phyloP scores from a whole-genome alignment of 1,139 yeast genomes.

The Pichia sp. region DNA sequence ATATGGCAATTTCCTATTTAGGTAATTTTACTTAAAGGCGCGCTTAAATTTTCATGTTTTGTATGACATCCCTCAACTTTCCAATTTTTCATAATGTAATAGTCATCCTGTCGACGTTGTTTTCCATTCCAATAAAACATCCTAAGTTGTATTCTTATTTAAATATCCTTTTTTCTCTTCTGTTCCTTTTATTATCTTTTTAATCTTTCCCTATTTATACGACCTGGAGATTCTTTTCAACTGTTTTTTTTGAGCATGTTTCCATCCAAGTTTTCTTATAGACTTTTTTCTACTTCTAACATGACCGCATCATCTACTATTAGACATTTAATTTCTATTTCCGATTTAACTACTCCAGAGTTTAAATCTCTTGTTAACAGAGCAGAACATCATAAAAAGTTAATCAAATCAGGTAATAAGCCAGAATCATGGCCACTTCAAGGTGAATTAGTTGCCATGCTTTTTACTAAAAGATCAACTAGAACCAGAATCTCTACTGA shows the following conservation, averaged over 20 bases:
- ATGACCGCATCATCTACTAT: constrained; percentile 20
- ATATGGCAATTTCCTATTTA: constrained; percentile 3
- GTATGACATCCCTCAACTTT: background rate
- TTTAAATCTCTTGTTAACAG: constrained; percentile 59
- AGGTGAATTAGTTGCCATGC: constrained; percentile 76
- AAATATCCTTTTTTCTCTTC: background rate
- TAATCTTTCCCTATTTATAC: background rate
- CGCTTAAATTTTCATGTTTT: constrained; percentile 3
- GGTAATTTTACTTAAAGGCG: constrained; percentile 7
- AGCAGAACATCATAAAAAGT: constrained; percentile 55
- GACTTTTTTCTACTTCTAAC: constrained; percentile 17
- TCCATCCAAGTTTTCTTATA: constrained; percentile 13
- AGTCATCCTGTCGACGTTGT: no score
- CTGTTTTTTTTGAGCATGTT: constrained; percentile 1
- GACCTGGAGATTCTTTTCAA: background rate
- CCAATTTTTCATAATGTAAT: no score
- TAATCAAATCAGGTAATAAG: constrained; percentile 45
- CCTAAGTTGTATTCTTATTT: background rate
- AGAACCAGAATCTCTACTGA: constrained; percentile 92
- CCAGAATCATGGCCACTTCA: constrained; percentile 48
- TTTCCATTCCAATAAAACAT: no score
- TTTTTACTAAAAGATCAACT: constrained; percentile 88
- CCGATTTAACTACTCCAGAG: constrained; percentile 67
- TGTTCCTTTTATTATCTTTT: background rate
- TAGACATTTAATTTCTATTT: constrained; percentile 75